Evolutionary conservation across 73 alveolate species (phyloP).

Genomic region (Symbiodinium pilosum): DNA sequence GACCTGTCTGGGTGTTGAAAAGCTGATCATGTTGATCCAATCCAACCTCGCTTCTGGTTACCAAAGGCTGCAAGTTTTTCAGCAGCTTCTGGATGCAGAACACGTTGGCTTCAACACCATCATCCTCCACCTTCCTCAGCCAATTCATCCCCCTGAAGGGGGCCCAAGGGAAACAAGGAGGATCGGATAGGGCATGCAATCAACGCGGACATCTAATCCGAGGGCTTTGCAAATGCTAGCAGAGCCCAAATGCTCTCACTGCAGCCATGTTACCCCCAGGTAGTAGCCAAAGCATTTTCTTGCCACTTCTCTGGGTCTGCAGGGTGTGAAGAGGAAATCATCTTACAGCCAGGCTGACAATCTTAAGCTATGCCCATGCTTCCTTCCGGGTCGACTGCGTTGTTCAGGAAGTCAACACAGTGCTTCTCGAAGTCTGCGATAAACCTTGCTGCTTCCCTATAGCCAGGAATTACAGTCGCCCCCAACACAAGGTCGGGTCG

Average conservation of each 20-base stretch:
- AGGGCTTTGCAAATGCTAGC: too few relatives aligned
- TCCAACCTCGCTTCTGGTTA: conserved; percentile 5
- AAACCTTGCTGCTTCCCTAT: too few relatives aligned
- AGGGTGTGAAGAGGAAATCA: too few relatives aligned
- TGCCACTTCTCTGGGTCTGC: conserved; percentile 52
- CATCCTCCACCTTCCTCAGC: conserved; percentile 34
- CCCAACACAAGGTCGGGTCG: too few relatives aligned
- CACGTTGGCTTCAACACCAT: conserved; percentile 42
- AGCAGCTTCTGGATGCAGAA: conserved; percentile 20
- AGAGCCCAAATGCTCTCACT: background rate
- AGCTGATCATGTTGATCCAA: too few relatives aligned
- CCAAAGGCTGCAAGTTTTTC: conserved; percentile 25
- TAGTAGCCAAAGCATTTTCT: background rate
- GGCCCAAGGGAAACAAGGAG: too few relatives aligned
- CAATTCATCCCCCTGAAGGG: background rate
- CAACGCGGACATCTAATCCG: too few relatives aligned
- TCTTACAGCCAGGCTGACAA: too few relatives aligned
- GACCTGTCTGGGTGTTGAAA: background rate
- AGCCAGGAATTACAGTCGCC: too few relatives aligned
- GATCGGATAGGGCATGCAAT: too few relatives aligned
- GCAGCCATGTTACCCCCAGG: background rate
- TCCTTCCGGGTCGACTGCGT: conserved; percentile 43
- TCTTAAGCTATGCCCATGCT: too few relatives aligned
- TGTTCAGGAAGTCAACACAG: conserved; percentile 67
- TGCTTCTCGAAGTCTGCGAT: conserved; percentile 48